Base-by-base conservation (phyloP, 129 eudicot genomes). In the Scalesia atractyloides region DNA sequence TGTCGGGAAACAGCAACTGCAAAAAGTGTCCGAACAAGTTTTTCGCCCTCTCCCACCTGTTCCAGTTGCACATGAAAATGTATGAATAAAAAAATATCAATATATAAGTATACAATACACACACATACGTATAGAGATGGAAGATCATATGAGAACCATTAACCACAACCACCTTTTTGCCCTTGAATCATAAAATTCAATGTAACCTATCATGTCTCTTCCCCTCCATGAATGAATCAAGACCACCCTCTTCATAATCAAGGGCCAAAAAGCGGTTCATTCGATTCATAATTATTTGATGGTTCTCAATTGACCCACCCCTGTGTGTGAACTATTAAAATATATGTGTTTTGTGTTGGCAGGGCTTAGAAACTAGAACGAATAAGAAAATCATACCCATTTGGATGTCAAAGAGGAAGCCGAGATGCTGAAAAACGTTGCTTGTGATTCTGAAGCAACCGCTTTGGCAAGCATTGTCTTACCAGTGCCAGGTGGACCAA, bases 401-500 rank as follows among this genome's bases (percentile, higher is more conserved):
- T 95, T 95, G 64, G 99, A 95, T 73, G 99, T 95, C 72, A 95
- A 81, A 49, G 99, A 88, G 79, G 99, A 95, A 43, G 99, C 97
- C 61, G 99, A 95, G 59, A 95, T 85, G 81, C 80, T 95, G 74
- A 95, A 95, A 83, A 95, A 95, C 0, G 99, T 95, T 72, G 99
- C 99, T 68, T 83, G 82, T 10, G 96, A 88, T 82, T 95, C 99
- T 53, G 99, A 91, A 66, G 99, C 99, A 66, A 95, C 99, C 44
- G 99, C 99, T 79, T 91, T 95, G 1, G 99, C 99, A 82, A 95
- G 95, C 94, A 95, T 75, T 53, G 99, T 95, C 76, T 95, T 95
- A 72, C 99, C 99, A 51, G 97, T 95, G 69, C 99, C 99, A 17
- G 99, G 99, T 51, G 99, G 99, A 78, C 99, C 99, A 85, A 95